Evolutionary conservation across 129 eudicot genomes (phyloP), one percentile per base, ranked within the genome.

Genomic region (Artemisia tridentata): DNA sequence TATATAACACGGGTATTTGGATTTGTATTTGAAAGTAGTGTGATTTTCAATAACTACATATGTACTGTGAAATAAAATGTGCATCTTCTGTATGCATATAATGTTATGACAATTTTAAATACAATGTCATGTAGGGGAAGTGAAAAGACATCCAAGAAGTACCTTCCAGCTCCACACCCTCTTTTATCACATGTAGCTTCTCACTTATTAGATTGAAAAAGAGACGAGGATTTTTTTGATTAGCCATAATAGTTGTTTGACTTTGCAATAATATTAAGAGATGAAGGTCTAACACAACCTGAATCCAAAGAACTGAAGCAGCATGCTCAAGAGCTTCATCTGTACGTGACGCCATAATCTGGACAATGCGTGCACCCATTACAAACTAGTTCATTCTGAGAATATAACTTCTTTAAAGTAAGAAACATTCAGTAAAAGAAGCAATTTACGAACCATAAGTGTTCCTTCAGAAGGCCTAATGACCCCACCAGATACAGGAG

Each of bases 81-180:
- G 27, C 14, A 7, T 45, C 11, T 21, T 71, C 38, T 61, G 51
- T 38, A 73, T 63, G 11, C 16, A 15, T 27, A 50, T 15, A n/a
- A 46, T 54, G 3, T 45, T 19, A 41, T 45, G 25, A 17, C 65
- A 75, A 65, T 46, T 25, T 34, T 65, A 41, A 52, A 61, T 70
- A 80, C 11, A 73, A 58, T 25, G 52, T 23, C 23, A 73, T 52
- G 53, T 45, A 38, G 16, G 27, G 54, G 46, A 76, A 60, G 54
- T 48, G 47, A 59, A 49, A 55, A n/a, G n/a, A 75, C 73, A 76
- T 58, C 21, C 50, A 43, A 48, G 59, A 79, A 52, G 47, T 86
- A 95, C 99, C 99, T 95, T 82, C 97, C 99, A 74, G 99, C 96
- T 64, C 97, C 97, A 80, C 99, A 90, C 97, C 96, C 25, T 97